Base-by-base conservation (phyloP, 345 rosid genomes). In the Dipteronia dyeriana region DNA sequence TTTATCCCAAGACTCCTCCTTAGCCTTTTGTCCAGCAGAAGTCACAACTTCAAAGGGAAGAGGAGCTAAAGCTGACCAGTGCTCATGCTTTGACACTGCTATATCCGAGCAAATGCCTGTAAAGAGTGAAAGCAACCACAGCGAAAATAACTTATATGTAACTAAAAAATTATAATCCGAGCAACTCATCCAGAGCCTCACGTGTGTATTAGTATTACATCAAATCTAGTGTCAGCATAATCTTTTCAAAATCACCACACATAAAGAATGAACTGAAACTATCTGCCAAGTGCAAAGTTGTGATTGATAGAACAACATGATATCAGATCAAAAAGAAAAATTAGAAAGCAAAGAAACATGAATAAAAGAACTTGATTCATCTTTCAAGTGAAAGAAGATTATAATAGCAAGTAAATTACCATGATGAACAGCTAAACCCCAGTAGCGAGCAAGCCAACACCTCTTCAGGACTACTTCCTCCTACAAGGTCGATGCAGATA, bases 381-480 rank as follows among this genome's bases (percentile, higher is more conserved):
- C 57, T 62, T 54, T 39, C 34, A 31, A 73, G 5, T 23, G 45
- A 20, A 68, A 49, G 49, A 64, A 68, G 39, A 66, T 53, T 22
- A 66, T 31, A 26, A 65, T 31, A 20, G 62, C 71, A 74, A 74
- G 76, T 56, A 66, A 13, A 77, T 73, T 90, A 92, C 98, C 98
- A 84, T 91, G 92, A 62, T 90, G 87, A 20, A 90, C 94, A 73
- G 98, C 97, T 76, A 97, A 85, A 60, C 94, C 96, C 99, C 97
- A 88, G 83, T 94, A 91, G 68, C 98, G 95, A 77, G 99, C 98
- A 85, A 97, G 98, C 98, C 99, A 97, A 74, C 99, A 97, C 84
- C 98, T 94, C 92, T 94, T 97, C 85, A 97, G 77, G 73, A 94
- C 99, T 74, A 97, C 98, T 88, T 97, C 99, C 86, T 97, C 99